Evolutionary conservation across 78 protist genomes (phyloP), one percentile per base, ranked within the genome.

Genomic region (Polysphondylium violaceum): DNA sequence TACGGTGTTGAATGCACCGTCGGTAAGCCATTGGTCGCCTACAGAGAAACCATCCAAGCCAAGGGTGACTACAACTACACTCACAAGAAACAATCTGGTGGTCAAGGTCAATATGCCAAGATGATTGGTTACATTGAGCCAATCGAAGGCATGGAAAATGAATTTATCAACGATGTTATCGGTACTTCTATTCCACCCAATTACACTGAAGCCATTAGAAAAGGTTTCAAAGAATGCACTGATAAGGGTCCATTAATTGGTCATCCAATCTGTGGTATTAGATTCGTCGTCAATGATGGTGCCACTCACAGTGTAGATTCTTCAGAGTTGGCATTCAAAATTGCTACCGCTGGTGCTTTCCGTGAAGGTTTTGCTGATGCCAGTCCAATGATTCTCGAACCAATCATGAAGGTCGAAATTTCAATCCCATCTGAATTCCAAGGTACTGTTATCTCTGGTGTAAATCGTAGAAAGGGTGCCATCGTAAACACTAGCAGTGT

Each of bases 11-110:
- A 90, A 2, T 31, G 53, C 17, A 31, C 58, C 17, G 71, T 73
- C n/a, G 98, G 97, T 41, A 69, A 60, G 53, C 99, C 99, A 31
- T 74, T 61, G 81, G 90, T 83, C 3, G 93, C 96, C 4, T 97
- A 88, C 95, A 77, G 97, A 25, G 99, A 98, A 92, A 78, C 97
- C 50, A 60, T 96, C 58, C 75, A 89, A 47, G 9, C 29, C 14
- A 56, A 64, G 41, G 93, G 83, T n/a, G 87, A 77, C 16, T 97
- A 95, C 65, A 29, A 89, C 38, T 97, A 96, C 94, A 59, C 86
- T 14, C 99, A 97, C 96, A 98, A 96, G 95, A 96, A 97, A 93
- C 99, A 98, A 85, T 41, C 95, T 33, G 99, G 99, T 23, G 99
- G 99, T 35, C 36, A 94, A 25, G 99, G 99, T 27, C 99, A 98